Base-by-base conservation (phyloP, 148 eudicot genomes). In the Silene uniflora region DNA sequence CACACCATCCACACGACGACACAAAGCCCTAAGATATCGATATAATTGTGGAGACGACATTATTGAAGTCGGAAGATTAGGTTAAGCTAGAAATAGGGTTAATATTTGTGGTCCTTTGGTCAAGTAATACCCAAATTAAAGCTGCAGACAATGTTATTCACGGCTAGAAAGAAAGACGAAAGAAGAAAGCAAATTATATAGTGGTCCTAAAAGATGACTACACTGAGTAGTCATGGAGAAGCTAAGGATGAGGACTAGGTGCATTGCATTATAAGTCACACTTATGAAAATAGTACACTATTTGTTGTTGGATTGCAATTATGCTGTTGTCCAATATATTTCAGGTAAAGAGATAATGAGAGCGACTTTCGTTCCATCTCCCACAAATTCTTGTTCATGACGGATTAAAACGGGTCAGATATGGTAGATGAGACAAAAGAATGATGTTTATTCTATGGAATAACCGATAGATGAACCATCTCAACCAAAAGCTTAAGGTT, bases 271-370 rank as follows among this genome's bases (percentile, higher is more conserved):
- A 22, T 62, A 62, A 49, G 47, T 12, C 47, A 27, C 42, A 47
- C 35, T 72, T 25, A 22, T n/a, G 61, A 49, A 8, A 49, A 58
- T 62, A 60, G 4, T 60, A 42, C 27, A 42, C 27, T 44, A 22
- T 4, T 62, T 71, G 52, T 52, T 71, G 62, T 42, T 76, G 32
- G 56, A 18, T 42, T 39, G 76, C 60, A 78, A 71, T 78, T 72
- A 71, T 77, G 70, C 12, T 78, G 71, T 64, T 78, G 75, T 78
- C 80, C 76, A 71, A 77, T 64, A 78, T 25, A 23, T 27, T 72
- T 16, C 63, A 54, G 9, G 24, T 32, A 27, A 71, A 71, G 59
- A 71, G 49, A 62, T 61, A 27, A 69, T 72, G 80, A 78, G 69
- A 78, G 58, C 58, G 71, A 77, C 71, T 12, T 39, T 14, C 13